A percentile compares a stretch with the other conserved stretches of the same genome.
These are phyloP conservation scores for Pseudocercospora vitis DNA, from an alignment of 2,329 filamentous ascomycete species.

Conservation along the genomic window DNA sequence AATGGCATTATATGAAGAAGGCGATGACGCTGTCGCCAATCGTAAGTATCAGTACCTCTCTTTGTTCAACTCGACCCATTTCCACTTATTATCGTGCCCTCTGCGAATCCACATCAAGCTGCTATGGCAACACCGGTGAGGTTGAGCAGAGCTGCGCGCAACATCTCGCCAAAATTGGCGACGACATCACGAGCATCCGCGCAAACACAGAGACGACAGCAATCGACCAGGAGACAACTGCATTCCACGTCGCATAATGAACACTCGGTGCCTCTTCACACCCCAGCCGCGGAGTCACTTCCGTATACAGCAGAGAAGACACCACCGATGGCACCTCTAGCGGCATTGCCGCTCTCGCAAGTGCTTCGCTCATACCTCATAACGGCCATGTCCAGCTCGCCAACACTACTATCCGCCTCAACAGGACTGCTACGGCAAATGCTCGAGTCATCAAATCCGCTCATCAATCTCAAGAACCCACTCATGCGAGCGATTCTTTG, in stretches of 20 bases:
- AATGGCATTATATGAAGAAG: constrained; percentile 1
- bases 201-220: constrained; percentile 10
- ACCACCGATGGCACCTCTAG: constrained; percentile 50
- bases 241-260: constrained; percentile 20
- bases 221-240: constrained; percentile 15
- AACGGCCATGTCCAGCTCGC: constrained; percentile 69
- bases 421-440: constrained; percentile 67
- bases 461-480: constrained; percentile 72
- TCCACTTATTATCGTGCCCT: neutral
- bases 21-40: neutral
- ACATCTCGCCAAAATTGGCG: no score
- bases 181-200: no score
- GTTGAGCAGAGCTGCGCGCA: neutral
- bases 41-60: neutral
- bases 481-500: constrained; percentile 70
- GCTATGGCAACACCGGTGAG: neutral
- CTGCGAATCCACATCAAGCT: neutral
- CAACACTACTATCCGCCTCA: constrained; percentile 67
- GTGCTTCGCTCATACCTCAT: constrained; percentile 70
- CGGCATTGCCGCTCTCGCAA: constrained; percentile 64
- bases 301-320: neutral
- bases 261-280: constrained; percentile 12
- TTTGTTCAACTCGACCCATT: neutral
- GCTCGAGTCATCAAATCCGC: constrained; percentile 64
- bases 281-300: neutral